phyloP scores from a whole-genome alignment of 2,329 filamentous ascomycete genomes.

The Lachnellula arida region DNA sequence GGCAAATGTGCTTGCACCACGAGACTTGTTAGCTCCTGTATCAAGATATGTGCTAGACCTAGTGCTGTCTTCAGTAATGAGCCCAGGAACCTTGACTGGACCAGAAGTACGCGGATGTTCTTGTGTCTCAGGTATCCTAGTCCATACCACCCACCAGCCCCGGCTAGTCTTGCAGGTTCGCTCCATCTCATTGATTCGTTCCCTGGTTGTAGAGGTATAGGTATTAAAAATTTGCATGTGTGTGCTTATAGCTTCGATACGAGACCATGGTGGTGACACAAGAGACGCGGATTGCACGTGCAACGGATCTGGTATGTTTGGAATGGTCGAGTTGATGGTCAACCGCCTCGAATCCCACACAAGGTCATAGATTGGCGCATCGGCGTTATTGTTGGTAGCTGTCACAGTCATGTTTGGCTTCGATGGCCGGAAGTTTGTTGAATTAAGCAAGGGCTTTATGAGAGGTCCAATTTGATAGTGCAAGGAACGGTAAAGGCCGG shows the following conservation, averaged over 20 bases:
- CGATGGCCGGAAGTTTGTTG: constrained; percentile 53
- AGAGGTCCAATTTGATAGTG: constrained; percentile 58
- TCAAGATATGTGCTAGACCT: not conserved
- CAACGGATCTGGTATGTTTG: constrained; percentile 55
- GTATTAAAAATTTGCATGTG: constrained; percentile 60
- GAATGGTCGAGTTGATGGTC: constrained; percentile 59
- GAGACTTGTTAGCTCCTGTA: constrained; percentile 1
- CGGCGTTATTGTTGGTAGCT: constrained; percentile 14
- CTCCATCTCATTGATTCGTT: constrained; percentile 47
- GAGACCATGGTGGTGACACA: constrained; percentile 43
- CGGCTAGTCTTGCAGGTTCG: constrained; percentile 61
- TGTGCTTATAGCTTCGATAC: constrained; percentile 59
- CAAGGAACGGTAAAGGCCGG: constrained; percentile 53
- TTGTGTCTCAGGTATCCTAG: constrained; percentile 41
- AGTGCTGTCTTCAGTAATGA: constrained; percentile 10
- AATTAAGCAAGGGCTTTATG: constrained; percentile 50
- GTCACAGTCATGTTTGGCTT: constrained; percentile 35
- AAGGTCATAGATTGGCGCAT: constrained; percentile 52
- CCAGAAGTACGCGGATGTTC: not conserved
- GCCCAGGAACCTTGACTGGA: constrained; percentile 5
- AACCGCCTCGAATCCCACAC: constrained; percentile 55
- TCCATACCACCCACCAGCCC: constrained; percentile 69
- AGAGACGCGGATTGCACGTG: constrained; percentile 21
- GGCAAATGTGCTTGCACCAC: constrained; percentile 11
- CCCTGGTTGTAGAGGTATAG: constrained; percentile 43